These are phyloP conservation scores for Marasmius sp. DNA, from an alignment of 1,284 basidiomycete species.

Conservation along the genomic window DNA sequence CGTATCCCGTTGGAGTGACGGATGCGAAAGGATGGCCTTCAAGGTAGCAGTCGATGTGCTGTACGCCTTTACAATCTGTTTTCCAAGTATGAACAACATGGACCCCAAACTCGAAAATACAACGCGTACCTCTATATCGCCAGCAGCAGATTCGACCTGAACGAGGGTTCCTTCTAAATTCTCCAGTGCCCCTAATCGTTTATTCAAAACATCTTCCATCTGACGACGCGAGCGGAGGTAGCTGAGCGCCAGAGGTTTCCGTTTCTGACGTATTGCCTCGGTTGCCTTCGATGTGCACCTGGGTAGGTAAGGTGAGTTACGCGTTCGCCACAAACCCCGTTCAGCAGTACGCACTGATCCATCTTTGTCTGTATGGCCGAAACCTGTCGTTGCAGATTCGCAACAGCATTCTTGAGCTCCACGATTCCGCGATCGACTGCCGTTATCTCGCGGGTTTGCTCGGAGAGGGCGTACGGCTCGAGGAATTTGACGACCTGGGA, in stretches of 20 bases:
- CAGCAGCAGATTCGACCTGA: conserved; percentile 84
- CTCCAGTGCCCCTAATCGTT: conserved; percentile 73
- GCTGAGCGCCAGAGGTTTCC: conserved; percentile 71
- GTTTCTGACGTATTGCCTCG: conserved; percentile 63
- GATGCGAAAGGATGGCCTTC: conserved; percentile 73
- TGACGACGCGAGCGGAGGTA: conserved; percentile 80
- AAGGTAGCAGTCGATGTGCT: conserved; percentile 80
- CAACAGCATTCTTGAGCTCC: conserved; percentile 68
- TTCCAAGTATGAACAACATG: neutral
- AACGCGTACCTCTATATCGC: conserved; percentile 76
- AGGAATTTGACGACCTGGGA: conserved; percentile 79
- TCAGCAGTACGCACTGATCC: conserved; percentile 50
- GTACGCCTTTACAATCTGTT: conserved; percentile 84
- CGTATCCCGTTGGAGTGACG: conserved; percentile 72
- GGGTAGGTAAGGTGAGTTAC: conserved; percentile 2
- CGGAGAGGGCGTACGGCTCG: conserved; percentile 31
- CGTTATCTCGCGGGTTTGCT: conserved; percentile 49
- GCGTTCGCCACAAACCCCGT: neutral
- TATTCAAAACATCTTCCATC: conserved; percentile 74
- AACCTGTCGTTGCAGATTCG: conserved; percentile 66
- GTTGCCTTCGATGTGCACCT: conserved; percentile 72
- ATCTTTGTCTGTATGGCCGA: conserved; percentile 67
- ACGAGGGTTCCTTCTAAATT: conserved; percentile 78
- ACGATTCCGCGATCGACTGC: conserved; percentile 74
- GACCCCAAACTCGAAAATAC: neutral